A percentile compares a stretch with the other conserved stretches of the same genome.
Evolutionary conservation across 441 rosid genomes (phyloP).

Genomic region (Adansonia madagascariensis): DNA sequence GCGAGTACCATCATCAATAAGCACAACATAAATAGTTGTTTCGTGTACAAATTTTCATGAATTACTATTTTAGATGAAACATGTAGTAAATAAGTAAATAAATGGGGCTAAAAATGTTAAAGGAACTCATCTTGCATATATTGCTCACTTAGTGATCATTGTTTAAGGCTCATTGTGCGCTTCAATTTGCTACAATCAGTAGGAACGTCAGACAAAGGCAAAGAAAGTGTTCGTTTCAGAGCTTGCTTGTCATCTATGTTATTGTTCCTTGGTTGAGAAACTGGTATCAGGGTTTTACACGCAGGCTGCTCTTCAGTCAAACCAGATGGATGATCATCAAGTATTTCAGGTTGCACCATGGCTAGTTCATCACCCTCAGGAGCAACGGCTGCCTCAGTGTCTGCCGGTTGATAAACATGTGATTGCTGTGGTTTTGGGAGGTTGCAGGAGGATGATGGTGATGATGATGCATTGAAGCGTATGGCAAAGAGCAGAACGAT

Average conservation of each 20-base stretch:
- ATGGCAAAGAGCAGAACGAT: conserved; percentile 11
- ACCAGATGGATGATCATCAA: not conserved
- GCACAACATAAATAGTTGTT: not conserved
- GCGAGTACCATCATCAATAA: not conserved
- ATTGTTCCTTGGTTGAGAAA: not conserved
- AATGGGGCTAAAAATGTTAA: not conserved
- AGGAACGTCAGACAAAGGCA: not conserved
- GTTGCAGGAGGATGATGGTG: not conserved
- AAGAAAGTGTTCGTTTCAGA: conserved; percentile 20
- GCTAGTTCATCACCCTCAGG: not conserved
- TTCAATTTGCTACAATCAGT: not conserved
- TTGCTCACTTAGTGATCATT: not conserved
- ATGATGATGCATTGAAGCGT: not conserved
- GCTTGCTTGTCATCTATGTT: not conserved
- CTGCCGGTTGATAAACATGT: not conserved
- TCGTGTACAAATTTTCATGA: not conserved
- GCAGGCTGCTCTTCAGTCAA: not conserved
- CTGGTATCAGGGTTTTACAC: not conserved
- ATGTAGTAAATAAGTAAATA: not conserved
- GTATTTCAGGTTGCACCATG: not conserved
- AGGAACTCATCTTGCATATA: not conserved
- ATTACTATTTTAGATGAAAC: not conserved
- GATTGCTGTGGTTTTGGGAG: not conserved
- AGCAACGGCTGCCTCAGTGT: not conserved
- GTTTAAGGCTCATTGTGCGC: conserved; percentile 11